Evolutionary conservation across 164 flowering plant genomes (phyloP).

Genomic region (Aristolochia contorta): DNA sequence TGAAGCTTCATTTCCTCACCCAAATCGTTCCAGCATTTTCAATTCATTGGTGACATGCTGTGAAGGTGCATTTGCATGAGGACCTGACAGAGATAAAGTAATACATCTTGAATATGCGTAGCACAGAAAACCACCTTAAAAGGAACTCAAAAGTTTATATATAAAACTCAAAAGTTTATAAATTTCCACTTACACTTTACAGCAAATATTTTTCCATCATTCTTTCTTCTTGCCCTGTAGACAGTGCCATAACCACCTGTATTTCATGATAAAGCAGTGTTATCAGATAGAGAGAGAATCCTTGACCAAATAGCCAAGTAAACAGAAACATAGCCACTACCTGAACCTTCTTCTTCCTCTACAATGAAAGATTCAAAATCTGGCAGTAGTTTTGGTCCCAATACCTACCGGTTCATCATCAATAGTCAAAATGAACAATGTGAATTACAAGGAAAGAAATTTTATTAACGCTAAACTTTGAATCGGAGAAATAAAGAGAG

Average conservation of each 20-base stretch:
- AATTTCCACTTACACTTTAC: conserved; percentile 29
- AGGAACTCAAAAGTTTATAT: too few species aligned
- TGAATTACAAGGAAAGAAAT: too few species aligned
- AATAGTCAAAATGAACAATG: too few species aligned
- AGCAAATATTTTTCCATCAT: conserved; percentile 29
- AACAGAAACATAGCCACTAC: conserved; percentile 12
- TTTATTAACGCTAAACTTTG: too few species aligned
- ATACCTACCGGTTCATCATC: too few species aligned
- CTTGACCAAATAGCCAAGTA: neutral
- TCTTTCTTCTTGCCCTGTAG: conserved; percentile 34
- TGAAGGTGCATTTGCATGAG: conserved; percentile 60
- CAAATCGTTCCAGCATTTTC: conserved; percentile 78
- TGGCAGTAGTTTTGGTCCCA: conserved; percentile 31
- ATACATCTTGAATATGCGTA: neutral
- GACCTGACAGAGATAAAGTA: conserved; percentile 31
- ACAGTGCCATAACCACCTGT: conserved; percentile 54
- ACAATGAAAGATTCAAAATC: conserved; percentile 44
- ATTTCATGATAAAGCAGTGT: neutral
- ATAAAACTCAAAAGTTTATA: neutral
- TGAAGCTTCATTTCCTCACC: conserved; percentile 34
- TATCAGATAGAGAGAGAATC: neutral
- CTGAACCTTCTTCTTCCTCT: conserved; percentile 76
- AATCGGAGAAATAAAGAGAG: too few species aligned
- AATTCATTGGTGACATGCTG: conserved; percentile 61
- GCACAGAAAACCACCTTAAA: too few species aligned